Percentiles rank a stretch among this genome's conserved stretches.
Evolutionary conservation across 192 early-diverging fungal genomes (phyloP).

Genomic region (Rhizoclosmatium globosum): DNA sequence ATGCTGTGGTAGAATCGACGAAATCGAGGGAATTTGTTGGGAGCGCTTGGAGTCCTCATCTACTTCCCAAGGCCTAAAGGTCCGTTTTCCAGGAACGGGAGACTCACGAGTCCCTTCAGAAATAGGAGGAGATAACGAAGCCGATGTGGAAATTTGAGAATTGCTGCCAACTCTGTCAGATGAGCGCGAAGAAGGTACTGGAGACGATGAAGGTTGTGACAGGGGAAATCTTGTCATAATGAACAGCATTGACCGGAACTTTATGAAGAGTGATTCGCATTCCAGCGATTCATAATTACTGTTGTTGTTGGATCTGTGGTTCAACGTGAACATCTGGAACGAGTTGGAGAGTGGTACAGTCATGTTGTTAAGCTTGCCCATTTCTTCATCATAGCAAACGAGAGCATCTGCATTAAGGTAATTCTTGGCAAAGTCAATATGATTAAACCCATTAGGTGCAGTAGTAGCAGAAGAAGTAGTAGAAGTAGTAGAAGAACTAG

Average conservation of each 20-base stretch:
- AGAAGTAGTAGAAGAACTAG: not conserved
- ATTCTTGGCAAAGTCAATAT: not conserved
- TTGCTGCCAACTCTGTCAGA: not conserved
- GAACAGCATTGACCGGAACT: not conserved
- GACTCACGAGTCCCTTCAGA: not conserved
- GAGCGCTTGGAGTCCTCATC: not conserved
- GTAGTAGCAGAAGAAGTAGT: not conserved
- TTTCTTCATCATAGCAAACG: not conserved
- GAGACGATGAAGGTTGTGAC: not conserved
- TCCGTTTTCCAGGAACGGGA: constrained; percentile 7
- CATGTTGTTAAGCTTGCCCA: not conserved
- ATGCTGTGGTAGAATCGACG: not conserved
- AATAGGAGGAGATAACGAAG: not conserved
- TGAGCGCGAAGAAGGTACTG: not conserved
- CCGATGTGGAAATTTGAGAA: not conserved
- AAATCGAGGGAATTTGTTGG: constrained; percentile 11
- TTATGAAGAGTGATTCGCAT: constrained; percentile 2
- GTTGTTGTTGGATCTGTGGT: not conserved
- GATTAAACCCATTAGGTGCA: not conserved
- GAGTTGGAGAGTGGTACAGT: not conserved
- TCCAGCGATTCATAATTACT: not conserved
- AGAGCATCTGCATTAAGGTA: not conserved
- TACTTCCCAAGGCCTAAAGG: constrained; percentile 24
- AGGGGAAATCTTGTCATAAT: not conserved
- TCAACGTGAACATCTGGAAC: not conserved